Percentiles rank a stretch among this genome's conserved stretches.
phyloP scores from a whole-genome alignment of 2,329 filamentous ascomycete genomes.

The Xylaria hypoxylon region DNA sequence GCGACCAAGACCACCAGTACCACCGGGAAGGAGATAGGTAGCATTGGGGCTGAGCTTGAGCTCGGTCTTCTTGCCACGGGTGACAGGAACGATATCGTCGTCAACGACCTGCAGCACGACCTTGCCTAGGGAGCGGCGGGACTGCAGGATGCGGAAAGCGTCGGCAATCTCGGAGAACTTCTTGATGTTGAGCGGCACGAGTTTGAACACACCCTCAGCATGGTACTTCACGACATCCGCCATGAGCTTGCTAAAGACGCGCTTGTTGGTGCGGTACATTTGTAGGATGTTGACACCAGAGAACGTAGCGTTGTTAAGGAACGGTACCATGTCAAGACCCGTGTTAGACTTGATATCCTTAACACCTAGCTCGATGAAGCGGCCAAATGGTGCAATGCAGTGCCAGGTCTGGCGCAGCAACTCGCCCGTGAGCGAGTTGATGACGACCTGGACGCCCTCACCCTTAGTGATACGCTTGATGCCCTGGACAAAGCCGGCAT shows the following conservation, averaged over 20 bases:
- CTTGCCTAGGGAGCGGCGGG: constrained; percentile 45
- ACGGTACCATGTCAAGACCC: constrained; percentile 48
- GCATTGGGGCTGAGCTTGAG: constrained; percentile 44
- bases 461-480: constrained; percentile 47
- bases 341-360: constrained; percentile 49
- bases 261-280: constrained; percentile 47
- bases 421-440: constrained; percentile 46
- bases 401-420: constrained; percentile 48
- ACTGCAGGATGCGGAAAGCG: constrained; percentile 47
- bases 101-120: constrained; percentile 45
- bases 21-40: constrained; percentile 52
- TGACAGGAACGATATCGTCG: constrained; percentile 44
- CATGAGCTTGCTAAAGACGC: constrained; percentile 46
- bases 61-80: constrained; percentile 44
- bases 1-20: constrained; percentile 51
- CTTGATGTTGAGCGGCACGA: constrained; percentile 47
- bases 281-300: constrained; percentile 47
- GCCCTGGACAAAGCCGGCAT: constrained; percentile 46
- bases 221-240: constrained; percentile 44
- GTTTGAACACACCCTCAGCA: constrained; percentile 44
- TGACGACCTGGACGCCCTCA: constrained; percentile 44
- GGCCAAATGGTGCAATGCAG: constrained; percentile 47
- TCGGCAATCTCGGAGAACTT: constrained; percentile 47
- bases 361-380: constrained; percentile 47
- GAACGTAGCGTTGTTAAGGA: constrained; percentile 47